Conservation (phyloP, 2,329 filamentous ascomycete species). For the Colletotrichum eleusines region DNA sequence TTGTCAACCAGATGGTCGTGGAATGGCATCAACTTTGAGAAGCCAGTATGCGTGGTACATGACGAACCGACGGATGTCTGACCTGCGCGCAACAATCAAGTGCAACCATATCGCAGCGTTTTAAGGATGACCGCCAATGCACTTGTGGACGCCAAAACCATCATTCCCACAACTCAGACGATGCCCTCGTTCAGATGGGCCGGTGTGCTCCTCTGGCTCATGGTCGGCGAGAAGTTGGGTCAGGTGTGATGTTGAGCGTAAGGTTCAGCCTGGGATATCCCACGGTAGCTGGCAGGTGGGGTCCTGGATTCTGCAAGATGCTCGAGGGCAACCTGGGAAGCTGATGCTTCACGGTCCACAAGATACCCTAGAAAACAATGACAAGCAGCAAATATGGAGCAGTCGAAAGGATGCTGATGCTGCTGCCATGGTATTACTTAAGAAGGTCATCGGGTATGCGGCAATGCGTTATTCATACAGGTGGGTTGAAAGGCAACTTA, state of each 20-base stretch:
- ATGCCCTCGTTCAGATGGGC: background rate
- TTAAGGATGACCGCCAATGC: background rate
- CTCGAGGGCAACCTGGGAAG: conserved; percentile 16
- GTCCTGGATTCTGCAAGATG: conserved; percentile 34
- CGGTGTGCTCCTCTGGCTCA: background rate
- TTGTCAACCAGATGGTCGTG: background rate
- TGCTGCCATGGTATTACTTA: background rate
- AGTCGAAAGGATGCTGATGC: background rate
- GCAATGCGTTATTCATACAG: conserved; percentile 6
- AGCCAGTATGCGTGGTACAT: background rate
- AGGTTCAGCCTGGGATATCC: conserved; percentile 32
- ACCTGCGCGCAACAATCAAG: background rate
- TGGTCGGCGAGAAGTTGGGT: background rate
- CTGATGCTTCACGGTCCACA: conserved; percentile 17
- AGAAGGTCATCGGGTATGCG: background rate
- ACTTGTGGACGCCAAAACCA: background rate
- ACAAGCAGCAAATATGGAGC: background rate
- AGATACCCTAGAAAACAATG: conserved; percentile 6
- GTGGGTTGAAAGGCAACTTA: background rate
- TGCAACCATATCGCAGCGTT: background rate
- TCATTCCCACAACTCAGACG: background rate
- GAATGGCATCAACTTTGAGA: conserved; percentile 26
- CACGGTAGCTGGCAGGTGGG: conserved; percentile 29
- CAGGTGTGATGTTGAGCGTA: conserved; percentile 14
- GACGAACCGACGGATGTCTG: conserved; percentile 1